Conservation (phyloP, 2,329 filamentous ascomycete species). For the Sporothrix globosa region DNA sequence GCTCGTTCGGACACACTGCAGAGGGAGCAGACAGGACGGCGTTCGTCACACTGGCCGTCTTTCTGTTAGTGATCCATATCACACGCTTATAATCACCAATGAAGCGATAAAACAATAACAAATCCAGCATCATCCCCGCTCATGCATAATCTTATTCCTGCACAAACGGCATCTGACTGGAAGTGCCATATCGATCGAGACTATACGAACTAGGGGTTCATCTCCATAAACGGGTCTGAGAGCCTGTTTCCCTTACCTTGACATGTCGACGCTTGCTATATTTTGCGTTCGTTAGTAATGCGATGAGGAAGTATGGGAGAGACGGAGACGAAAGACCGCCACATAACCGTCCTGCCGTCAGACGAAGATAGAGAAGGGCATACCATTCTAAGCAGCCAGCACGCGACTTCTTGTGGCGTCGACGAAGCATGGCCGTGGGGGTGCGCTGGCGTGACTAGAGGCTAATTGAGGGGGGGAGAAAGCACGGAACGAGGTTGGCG, state of each 20-base stretch:
- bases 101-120: background rate
- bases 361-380: slow-evolving; percentile 4
- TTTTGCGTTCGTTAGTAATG: background rate
- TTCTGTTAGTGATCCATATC: background rate
- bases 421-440: slow-evolving; percentile 36
- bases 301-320: background rate
- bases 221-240: background rate
- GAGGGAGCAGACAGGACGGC: slow-evolving; percentile 40
- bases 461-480: background rate
- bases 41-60: slow-evolving; percentile 40
- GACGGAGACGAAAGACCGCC: background rate
- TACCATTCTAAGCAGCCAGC: slow-evolving; percentile 42
- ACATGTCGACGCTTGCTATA: slow-evolving; percentile 42
- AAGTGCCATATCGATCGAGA: background rate
- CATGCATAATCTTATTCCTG: background rate
- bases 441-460: slow-evolving; percentile 3
- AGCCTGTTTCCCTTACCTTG: slow-evolving; percentile 38
- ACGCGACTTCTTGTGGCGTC: slow-evolving; percentile 44
- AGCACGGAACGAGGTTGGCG: background rate
- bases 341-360: background rate
- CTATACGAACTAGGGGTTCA: background rate
- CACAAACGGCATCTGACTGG: too few relatives aligned
- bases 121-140: background rate
- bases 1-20: slow-evolving; percentile 40
- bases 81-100: background rate